Evolutionary conservation across 768 basidiomycete species (phyloP).

Genomic region (Kwoniella dejecticola): DNA sequence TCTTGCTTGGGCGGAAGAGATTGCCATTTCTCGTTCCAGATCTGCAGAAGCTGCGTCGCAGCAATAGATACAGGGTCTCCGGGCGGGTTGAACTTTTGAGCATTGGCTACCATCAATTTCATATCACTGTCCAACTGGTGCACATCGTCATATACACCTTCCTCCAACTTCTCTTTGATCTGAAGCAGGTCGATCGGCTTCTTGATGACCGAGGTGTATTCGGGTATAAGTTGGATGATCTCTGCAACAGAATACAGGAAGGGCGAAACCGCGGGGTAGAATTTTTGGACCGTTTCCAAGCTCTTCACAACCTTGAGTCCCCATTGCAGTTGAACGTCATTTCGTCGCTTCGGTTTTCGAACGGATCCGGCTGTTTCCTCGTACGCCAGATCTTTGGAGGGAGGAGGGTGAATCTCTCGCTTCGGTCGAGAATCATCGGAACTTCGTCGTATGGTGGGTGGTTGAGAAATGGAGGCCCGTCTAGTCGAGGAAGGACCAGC

Average conservation of each 20-base stretch:
- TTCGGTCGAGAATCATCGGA: constrained; percentile 73
- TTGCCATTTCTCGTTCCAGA: constrained; percentile 94
- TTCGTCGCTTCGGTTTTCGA: constrained; percentile 62
- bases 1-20: constrained; percentile 62
- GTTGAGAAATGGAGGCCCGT: constrained; percentile 70
- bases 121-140: constrained; percentile 85
- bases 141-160: constrained; percentile 72
- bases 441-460: constrained; percentile 75
- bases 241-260: constrained; percentile 94
- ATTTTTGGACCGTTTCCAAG: constrained; percentile 72
- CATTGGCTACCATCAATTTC: constrained; percentile 92
- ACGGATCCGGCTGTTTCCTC: constrained; percentile 65
- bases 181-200: constrained; percentile 93
- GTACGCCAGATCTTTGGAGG: constrained; percentile 86
- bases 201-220: constrained; percentile 84
- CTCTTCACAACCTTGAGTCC: constrained; percentile 75
- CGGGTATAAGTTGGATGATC: constrained; percentile 67
- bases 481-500: constrained; percentile 57
- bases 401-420: constrained; percentile 95
- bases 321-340: constrained; percentile 79
- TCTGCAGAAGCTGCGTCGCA: constrained; percentile 76
- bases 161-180: constrained; percentile 81
- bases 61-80: constrained; percentile 84
- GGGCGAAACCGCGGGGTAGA: constrained; percentile 70
- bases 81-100: constrained; percentile 85